Percentiles rank a stretch among this genome's conserved stretches.
These are phyloP conservation scores for Kurtzmaniella natalensis DNA, from an alignment of 1,139 yeast species.

Conservation along the genomic window DNA sequence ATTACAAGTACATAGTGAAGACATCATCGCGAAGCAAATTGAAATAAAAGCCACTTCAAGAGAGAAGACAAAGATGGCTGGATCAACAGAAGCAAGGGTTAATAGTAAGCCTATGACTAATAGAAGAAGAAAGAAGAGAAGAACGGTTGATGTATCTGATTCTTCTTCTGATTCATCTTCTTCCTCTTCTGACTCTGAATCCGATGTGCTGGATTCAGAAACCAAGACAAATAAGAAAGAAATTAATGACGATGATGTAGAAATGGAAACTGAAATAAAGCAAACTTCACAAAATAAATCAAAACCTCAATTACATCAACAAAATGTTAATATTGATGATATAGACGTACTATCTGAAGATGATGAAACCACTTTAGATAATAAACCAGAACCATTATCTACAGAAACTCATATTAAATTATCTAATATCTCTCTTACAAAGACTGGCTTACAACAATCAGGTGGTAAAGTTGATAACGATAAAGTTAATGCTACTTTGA, in stretches of 20 bases:
- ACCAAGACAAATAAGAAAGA: too few relatives aligned
- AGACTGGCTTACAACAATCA: slow-evolving; percentile 14
- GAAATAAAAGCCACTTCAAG: not conserved
- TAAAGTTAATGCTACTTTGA: slow-evolving; percentile 21
- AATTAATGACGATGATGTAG: slow-evolving; percentile 14
- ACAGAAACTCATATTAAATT: slow-evolving; percentile 21
- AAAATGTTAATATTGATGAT: slow-evolving; percentile 30
- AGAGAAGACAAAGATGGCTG: slow-evolving; percentile 1
- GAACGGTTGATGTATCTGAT: slow-evolving; percentile 59
- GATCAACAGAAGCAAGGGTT: slow-evolving; percentile 1
- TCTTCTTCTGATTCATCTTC: slow-evolving; percentile 46
- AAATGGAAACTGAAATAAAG: slow-evolving; percentile 11
- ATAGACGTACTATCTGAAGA: slow-evolving; percentile 36
- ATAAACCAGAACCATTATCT: slow-evolving; percentile 15
- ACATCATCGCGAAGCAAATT: slow-evolving; percentile 1
- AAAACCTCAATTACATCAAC: not conserved
- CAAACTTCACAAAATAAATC: slow-evolving; percentile 7
- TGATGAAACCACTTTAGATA: slow-evolving; percentile 19
- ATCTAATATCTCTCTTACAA: slow-evolving; percentile 23
- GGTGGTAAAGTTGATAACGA: slow-evolving; percentile 16
- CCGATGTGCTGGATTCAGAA: too few relatives aligned
- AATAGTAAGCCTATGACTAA: slow-evolving; percentile 15
- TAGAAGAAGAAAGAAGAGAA: slow-evolving; percentile 69
- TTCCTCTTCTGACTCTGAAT: slow-evolving; percentile 15
- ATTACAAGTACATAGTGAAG: too few relatives aligned